These are phyloP conservation scores for Chaetothyriales sp. DNA, from an alignment of 2,329 filamentous ascomycete genomes.

Conservation along the genomic window DNA sequence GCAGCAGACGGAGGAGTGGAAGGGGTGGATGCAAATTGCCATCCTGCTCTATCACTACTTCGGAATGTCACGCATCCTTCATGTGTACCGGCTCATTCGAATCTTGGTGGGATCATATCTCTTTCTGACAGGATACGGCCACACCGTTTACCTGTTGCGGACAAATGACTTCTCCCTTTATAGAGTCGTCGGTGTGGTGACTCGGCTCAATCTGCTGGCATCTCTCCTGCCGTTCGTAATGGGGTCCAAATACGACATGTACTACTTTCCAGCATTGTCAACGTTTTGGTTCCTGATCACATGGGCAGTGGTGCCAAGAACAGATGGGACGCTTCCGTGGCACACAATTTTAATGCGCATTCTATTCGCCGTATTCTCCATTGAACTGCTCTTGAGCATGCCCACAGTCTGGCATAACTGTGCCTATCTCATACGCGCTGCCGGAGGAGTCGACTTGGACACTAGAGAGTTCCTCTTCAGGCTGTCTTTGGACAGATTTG, in stretches of 20 bases:
- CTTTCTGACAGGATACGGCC: constrained; percentile 50
- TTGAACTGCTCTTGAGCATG: constrained; percentile 1
- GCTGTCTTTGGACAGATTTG: constrained; percentile 39
- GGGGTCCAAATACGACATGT: constrained; percentile 42
- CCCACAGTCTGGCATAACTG: neutral
- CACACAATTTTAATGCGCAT: constrained; percentile 31
- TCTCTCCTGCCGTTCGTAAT: constrained; percentile 42
- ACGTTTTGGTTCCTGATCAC: constrained; percentile 50
- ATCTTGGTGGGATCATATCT: constrained; percentile 45
- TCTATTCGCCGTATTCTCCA: constrained; percentile 30
- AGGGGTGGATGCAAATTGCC: constrained; percentile 50
- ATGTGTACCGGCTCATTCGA: constrained; percentile 43
- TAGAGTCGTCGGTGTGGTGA: constrained; percentile 39
- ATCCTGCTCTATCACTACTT: constrained; percentile 48
- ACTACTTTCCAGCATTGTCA: constrained; percentile 46
- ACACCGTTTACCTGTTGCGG: constrained; percentile 45
- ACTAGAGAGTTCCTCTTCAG: constrained; percentile 36
- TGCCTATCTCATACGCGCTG: constrained; percentile 20
- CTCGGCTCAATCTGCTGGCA: constrained; percentile 45
- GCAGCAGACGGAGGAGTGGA: constrained; percentile 51
- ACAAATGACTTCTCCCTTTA: constrained; percentile 44
- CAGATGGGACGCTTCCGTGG: constrained; percentile 10
- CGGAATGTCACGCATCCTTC: constrained; percentile 36
- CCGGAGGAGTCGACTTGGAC: constrained; percentile 14
- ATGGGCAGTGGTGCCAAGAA: constrained; percentile 38